phyloP scores from a whole-genome alignment of 257 asterid species.

The Solanum acaule region DNA sequence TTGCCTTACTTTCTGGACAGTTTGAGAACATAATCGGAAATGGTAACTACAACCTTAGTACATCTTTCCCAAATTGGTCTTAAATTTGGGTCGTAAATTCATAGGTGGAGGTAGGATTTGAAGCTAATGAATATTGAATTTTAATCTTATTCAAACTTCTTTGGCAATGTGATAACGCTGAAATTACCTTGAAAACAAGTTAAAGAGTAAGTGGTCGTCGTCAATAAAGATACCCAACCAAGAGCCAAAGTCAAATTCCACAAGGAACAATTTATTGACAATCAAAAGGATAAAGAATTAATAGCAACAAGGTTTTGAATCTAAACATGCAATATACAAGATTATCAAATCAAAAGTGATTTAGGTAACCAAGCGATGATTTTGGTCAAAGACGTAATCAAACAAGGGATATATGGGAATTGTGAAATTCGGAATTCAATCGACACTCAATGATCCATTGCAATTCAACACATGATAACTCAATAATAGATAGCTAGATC shows the following conservation, averaged over 20 bases:
- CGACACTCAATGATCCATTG: background rate
- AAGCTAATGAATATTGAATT: background rate
- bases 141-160: background rate
- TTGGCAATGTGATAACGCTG: background rate
- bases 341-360: background rate
- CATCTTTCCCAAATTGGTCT: background rate
- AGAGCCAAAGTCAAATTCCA: background rate
- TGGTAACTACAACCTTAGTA: background rate
- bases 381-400: background rate
- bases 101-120: background rate
- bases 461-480: background rate
- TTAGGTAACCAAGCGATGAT: background rate
- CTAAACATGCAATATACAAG: background rate
- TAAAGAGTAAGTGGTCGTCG: background rate
- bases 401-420: background rate
- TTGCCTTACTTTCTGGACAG: background rate
- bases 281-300: background rate
- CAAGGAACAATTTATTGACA: background rate
- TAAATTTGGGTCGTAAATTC: background rate
- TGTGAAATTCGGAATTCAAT: background rate
- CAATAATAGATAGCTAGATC: background rate
- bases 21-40: background rate
- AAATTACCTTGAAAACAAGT: background rate
- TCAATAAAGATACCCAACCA: background rate
- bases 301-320: background rate